Evolutionary conservation across 2,329 filamentous ascomycete species (phyloP).

Genomic region (Tolypocladium tundrense): DNA sequence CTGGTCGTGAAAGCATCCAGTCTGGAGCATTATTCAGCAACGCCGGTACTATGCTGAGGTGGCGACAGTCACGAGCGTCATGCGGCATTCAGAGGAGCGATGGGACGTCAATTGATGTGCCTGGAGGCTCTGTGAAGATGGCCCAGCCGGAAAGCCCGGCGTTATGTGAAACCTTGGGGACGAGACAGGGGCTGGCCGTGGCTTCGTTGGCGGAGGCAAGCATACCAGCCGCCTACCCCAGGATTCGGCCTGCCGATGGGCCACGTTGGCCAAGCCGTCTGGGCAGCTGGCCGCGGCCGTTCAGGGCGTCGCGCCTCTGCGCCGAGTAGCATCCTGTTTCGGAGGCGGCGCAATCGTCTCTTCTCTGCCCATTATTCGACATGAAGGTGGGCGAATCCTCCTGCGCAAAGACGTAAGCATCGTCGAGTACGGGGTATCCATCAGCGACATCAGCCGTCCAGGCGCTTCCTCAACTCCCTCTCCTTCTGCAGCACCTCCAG

Average conservation of each 20-base stretch:
- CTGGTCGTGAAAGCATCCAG: too few relatives aligned
- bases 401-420: not conserved
- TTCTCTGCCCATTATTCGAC: not conserved
- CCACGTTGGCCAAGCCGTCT: not conserved
- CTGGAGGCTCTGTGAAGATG: not conserved
- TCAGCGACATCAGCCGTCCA: constrained; percentile 12
- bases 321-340: not conserved
- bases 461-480: constrained; percentile 42
- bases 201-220: not conserved
- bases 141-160: not conserved
- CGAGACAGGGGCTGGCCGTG: not conserved
- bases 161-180: not conserved
- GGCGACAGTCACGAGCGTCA: not conserved
- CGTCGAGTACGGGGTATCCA: not conserved
- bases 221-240: not conserved
- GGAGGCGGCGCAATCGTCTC: not conserved
- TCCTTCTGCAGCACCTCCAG: constrained; percentile 73
- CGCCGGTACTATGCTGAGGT: too few relatives aligned
- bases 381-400: not conserved
- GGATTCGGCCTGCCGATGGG: constrained; percentile 12
- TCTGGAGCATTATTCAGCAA: too few relatives aligned
- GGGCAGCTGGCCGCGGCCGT: not conserved
- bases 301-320: not conserved
- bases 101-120: not conserved
- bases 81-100: not conserved